Base-by-base conservation (phyloP, 2,329 filamentous ascomycete species). In the Fusarium sp. region DNA sequence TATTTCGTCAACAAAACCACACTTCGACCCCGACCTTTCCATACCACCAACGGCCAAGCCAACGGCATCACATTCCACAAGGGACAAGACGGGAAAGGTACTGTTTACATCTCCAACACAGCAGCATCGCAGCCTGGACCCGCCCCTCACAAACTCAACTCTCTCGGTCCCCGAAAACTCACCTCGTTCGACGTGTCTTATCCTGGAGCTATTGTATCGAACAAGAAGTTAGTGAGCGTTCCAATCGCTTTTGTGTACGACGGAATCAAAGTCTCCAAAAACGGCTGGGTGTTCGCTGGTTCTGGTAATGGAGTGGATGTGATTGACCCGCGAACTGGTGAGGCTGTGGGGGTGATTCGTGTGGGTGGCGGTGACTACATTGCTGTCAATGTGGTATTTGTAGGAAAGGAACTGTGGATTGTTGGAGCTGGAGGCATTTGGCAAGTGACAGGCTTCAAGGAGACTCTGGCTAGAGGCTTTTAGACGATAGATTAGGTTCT, bases 381-480 rank as follows among this genome's bases (percentile, higher is more conserved):
- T 19, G 44, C 44, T 20, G 44, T 47, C 6, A 47, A 30, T 47
- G 44, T 47, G 26, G 44, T 26, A 15, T 47, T 47, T 30, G 44
- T 13, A 6, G 44, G 20, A 17, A 30, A 20, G 11, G 44, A 47
- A 6, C 6, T 47, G 28, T 47, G 44, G 44, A 47, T 47, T 30
- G 44, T 47, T 32, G 44, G 44, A 6, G 17, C 26, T 15, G 44
- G 44, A 30, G 44, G 44, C 17, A 1, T 47, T 30, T 47, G 44
- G 44, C 44, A 47, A 9, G 44, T 47, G 8, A 44, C 41, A n/a
- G 41, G 41, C 41, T 44, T 44, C 0, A 44, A 44, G 41, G 41
- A 44, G 15, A 44, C 15, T n/a, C 22, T 44, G 13, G 41, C 41
- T 11, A 44, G 41, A 44, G 41, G 41, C 15, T 44, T 44, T 44